Percentiles rank a stretch among this genome's conserved stretches.
phyloP scores from a whole-genome alignment of 2,329 filamentous ascomycete species.

The Cladobotryum protrusum region DNA sequence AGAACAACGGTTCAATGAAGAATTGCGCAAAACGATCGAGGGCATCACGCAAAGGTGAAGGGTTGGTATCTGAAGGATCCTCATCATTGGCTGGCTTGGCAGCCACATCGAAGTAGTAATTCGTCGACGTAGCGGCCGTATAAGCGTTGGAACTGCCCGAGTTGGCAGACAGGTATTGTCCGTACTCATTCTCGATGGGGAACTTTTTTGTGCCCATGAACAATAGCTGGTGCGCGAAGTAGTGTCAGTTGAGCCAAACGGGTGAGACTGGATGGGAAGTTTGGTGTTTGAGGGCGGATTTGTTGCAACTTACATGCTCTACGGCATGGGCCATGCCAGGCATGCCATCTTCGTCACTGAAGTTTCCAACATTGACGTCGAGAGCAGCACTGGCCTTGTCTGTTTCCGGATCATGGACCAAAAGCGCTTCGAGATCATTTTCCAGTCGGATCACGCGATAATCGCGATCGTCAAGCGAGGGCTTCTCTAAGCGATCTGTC shows the following conservation, averaged over 20 bases:
- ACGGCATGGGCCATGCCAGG: constrained; percentile 94
- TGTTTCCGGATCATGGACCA: constrained; percentile 90
- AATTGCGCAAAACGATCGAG: constrained; percentile 92
- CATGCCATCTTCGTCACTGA: constrained; percentile 86
- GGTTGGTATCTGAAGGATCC: constrained; percentile 48
- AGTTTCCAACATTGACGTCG: constrained; percentile 93
- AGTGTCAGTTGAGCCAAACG: constrained; percentile 12
- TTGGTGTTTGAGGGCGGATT: neutral
- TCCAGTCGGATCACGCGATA: constrained; percentile 81
- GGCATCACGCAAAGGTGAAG: constrained; percentile 65
- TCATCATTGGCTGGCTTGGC: constrained; percentile 63
- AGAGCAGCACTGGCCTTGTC: constrained; percentile 95
- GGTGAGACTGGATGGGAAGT: constrained; percentile 2
- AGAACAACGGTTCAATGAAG: constrained; percentile 82
- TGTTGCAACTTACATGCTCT: constrained; percentile 59
- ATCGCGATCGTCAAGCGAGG: constrained; percentile 74
- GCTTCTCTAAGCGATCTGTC: constrained; percentile 72
- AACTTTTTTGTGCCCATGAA: constrained; percentile 99
- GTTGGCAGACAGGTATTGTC: constrained; percentile 82
- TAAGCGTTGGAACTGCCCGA: constrained; percentile 94
- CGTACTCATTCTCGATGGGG: constrained; percentile 91
- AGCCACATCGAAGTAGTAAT: constrained; percentile 95
- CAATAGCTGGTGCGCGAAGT: constrained; percentile 49
- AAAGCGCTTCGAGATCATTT: constrained; percentile 82
- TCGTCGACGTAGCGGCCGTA: constrained; percentile 87